A percentile compares a stretch with the other conserved stretches of the same genome.
phyloP scores from a whole-genome alignment of 2,329 filamentous ascomycete genomes.

The Claviceps sp. region DNA sequence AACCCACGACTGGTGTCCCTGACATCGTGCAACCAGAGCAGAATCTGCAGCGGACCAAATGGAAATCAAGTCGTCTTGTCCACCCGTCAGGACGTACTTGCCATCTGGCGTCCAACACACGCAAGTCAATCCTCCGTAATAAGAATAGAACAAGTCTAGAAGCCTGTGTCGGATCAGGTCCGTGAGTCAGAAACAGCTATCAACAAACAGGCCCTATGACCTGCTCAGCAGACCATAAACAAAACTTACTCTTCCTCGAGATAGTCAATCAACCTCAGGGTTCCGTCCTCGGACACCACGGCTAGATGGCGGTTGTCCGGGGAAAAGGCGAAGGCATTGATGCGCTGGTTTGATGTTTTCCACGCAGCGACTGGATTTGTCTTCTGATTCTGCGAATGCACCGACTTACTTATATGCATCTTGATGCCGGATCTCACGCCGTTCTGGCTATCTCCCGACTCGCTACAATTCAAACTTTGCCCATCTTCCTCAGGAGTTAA shows the following conservation, averaged over 20 bases:
- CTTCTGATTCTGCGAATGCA: slow-evolving; percentile 88
- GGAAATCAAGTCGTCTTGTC: slow-evolving; percentile 89
- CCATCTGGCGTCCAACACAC: slow-evolving; percentile 97
- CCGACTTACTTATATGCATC: slow-evolving; percentile 75
- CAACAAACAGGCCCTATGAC: neutral
- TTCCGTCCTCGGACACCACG: slow-evolving; percentile 83
- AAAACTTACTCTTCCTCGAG: slow-evolving; percentile 65
- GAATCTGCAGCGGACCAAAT: slow-evolving; percentile 87
- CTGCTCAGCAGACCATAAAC: no score
- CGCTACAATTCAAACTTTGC: slow-evolving; percentile 52
- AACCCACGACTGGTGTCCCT: slow-evolving; percentile 93
- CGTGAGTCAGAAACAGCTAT: slow-evolving; percentile 4
- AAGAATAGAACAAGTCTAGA: slow-evolving; percentile 76
- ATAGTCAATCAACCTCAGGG: slow-evolving; percentile 81
- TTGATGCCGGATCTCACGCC: slow-evolving; percentile 23
- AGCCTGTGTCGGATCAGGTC: slow-evolving; percentile 36
- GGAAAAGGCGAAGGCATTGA: slow-evolving; percentile 86
- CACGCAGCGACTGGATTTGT: slow-evolving; percentile 83
- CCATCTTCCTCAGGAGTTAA: slow-evolving; percentile 58
- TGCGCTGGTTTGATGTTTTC: slow-evolving; percentile 82
- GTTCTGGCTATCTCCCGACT: slow-evolving; percentile 23
- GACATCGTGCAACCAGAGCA: slow-evolving; percentile 77
- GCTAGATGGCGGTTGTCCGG: slow-evolving; percentile 79
- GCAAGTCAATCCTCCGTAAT: slow-evolving; percentile 85
- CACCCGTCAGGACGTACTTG: slow-evolving; percentile 87